A percentile compares a stretch with the other conserved stretches of the same genome.
These are phyloP conservation scores for Alternaria sp. DNA, from an alignment of 2,329 filamentous ascomycete genomes.

Conservation along the genomic window DNA sequence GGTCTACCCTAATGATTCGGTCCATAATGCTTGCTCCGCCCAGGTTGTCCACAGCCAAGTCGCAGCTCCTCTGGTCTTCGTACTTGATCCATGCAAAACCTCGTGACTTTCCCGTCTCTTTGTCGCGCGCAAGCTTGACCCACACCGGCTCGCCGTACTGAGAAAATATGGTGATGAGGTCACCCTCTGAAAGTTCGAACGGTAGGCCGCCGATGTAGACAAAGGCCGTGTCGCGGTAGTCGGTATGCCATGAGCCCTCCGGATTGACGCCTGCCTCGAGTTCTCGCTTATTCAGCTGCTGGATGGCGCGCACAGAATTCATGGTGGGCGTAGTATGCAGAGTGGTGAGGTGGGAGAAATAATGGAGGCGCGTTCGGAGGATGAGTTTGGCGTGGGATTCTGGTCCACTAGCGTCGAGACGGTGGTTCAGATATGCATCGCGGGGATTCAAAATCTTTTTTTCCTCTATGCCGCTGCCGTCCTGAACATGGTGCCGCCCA, in stretches of 20 bases:
- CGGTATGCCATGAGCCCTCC: slow-evolving; percentile 93
- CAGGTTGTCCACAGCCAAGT: slow-evolving; percentile 94
- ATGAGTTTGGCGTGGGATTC: not conserved
- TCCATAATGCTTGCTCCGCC: slow-evolving; percentile 85
- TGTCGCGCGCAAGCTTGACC: slow-evolving; percentile 90
- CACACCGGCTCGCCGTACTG: slow-evolving; percentile 96
- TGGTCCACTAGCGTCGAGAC: not conserved
- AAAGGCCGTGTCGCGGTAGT: slow-evolving; percentile 97
- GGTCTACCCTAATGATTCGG: slow-evolving; percentile 84
- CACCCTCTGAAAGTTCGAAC: slow-evolving; percentile 92
- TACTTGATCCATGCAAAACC: slow-evolving; percentile 98
- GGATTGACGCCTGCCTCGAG: slow-evolving; percentile 87
- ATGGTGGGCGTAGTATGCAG: slow-evolving; percentile 61
- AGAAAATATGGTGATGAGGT: slow-evolving; percentile 94
- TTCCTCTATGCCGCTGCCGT: not conserved
- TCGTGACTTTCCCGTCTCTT: slow-evolving; percentile 92
- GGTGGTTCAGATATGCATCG: not conserved
- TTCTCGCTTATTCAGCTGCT: slow-evolving; percentile 92
- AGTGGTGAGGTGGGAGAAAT: slow-evolving; percentile 8
- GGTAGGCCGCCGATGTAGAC: slow-evolving; percentile 95
- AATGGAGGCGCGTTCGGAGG: slow-evolving; percentile 17
- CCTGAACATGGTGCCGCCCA: not conserved
- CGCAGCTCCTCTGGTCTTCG: slow-evolving; percentile 95
- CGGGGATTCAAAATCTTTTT: not conserved
- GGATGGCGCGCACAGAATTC: slow-evolving; percentile 93